Evolutionary conservation across 352 stramenopile species (phyloP), one percentile per base, ranked within the genome.

Genomic region (Phytopythium chamaehyphon): DNA sequence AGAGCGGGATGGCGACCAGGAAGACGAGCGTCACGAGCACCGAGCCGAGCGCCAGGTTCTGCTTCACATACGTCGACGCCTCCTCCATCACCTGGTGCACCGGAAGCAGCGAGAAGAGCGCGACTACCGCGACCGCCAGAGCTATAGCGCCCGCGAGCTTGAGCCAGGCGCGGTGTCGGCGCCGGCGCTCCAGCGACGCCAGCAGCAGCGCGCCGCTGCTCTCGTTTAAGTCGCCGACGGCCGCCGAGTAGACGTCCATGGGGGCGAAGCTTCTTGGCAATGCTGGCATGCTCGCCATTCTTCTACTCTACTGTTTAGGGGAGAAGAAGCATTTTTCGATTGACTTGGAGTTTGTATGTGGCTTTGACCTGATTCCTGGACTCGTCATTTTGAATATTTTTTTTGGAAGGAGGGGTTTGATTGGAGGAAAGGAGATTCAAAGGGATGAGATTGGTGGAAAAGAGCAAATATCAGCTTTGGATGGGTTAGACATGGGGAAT

Each of bases 1-100:
- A 92, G 22, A 89, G 69, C 39, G 81, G 81, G 8, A 92, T 71
- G 22, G 78, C 74, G 24, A 83, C 47, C 66, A 71, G 84, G 52
- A 89, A 91, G 18, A 79, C 57, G 22, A 75, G 4, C 44, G 77
- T 73, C 18, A 76, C 64, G 16, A 54, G 62, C 19, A 88, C 31
- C 15, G 75, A 75, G n/a, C 80, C 80, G 31, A 77, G 50, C 40
- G 85, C 43, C 23, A 71, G 15, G 49, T 88, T 73, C 8, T 38
- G 52, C 38, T 76, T 61, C 46, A 88, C 76, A 75, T 77, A 90
- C 15, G 54, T 49, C 16, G 66, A 65, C 9, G 62, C 65, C 3
- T 54, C 24, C 39, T 76, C 61, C 19, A 88, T 48, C 37, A 74
- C 79, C 15, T 56, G 42, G 44, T 73, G 73, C 42, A 88, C 43